Evolutionary conservation across 805 yeast species (phyloP).

Genomic region (Starmera pachycereana): DNA sequence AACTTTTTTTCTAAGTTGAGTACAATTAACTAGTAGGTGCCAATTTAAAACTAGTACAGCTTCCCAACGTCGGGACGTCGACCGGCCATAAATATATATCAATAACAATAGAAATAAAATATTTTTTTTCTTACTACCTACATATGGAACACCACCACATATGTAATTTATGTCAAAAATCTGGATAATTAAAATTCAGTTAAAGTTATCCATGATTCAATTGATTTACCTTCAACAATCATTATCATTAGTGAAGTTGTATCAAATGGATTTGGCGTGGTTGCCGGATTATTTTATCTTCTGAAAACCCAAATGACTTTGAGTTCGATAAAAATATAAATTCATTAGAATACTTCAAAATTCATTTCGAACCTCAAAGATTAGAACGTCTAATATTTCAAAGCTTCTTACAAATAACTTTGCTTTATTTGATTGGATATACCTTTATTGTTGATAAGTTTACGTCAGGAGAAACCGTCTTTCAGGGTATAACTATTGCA

Average conservation of each 20-base stretch:
- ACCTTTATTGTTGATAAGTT: conserved; percentile 55
- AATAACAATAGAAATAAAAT: too few relatives aligned
- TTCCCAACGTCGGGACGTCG: too few relatives aligned
- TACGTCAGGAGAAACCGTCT: conserved; percentile 38
- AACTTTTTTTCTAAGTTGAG: too few relatives aligned
- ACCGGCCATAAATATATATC: too few relatives aligned
- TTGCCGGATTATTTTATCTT: conserved; percentile 77
- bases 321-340: conserved; percentile 52
- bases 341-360: conserved; percentile 37
- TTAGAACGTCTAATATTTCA: conserved; percentile 81
- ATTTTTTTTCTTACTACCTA: too few relatives aligned
- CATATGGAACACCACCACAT: too few relatives aligned
- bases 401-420: conserved; percentile 57
- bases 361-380: conserved; percentile 75
- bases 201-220: conserved; percentile 62
- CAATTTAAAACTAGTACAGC: too few relatives aligned
- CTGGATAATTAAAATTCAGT: conserved; percentile 52
- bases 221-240: conserved; percentile 71
- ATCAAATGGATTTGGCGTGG: conserved; percentile 90
- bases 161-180: conserved; percentile 72
- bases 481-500: conserved; percentile 59
- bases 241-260: conserved; percentile 73
- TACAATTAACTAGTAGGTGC: too few relatives aligned
- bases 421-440: conserved; percentile 51
- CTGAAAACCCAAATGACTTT: conserved; percentile 58